Conservation (phyloP, 2,329 filamentous ascomycete genomes). For the Cercospora brassicicola region DNA sequence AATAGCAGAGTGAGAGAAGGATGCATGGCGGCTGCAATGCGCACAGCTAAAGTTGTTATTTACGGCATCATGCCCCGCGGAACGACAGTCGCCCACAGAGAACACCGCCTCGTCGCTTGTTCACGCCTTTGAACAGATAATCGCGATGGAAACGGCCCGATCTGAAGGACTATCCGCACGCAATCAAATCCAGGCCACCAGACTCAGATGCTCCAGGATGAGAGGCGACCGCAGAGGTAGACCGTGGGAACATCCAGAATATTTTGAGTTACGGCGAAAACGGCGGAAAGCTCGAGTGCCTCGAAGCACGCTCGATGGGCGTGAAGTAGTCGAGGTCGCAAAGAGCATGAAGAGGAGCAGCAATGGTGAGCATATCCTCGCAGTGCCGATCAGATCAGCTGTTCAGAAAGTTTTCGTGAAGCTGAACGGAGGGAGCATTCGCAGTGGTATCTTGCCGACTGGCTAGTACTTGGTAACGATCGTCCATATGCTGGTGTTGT, state of each 20-base stretch:
- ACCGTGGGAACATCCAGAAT: not conserved
- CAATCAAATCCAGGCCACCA: not conserved
- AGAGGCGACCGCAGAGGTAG: not conserved
- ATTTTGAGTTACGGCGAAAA: too few relatives aligned
- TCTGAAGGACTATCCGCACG: not conserved
- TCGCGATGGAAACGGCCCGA: not conserved
- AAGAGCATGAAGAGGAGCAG: not conserved
- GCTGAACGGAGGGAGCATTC: not conserved
- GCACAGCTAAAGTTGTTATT: not conserved
- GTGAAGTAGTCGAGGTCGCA: not conserved
- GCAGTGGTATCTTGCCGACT: not conserved
- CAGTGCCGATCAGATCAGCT: not conserved
- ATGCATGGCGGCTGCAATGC: not conserved
- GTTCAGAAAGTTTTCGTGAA: not conserved
- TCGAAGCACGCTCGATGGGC: too few relatives aligned
- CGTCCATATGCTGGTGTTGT: not conserved
- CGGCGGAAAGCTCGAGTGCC: too few relatives aligned
- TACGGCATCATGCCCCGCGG: not conserved
- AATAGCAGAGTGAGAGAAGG: not conserved
- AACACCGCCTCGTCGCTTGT: not conserved
- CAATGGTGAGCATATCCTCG: not conserved
- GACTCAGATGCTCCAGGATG: not conserved
- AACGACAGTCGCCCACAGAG: not conserved
- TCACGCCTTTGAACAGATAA: not conserved
- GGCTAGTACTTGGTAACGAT: not conserved